These are phyloP conservation scores for Chenopodium quinoa DNA, from an alignment of 148 eudicot species.

Conservation along the genomic window DNA sequence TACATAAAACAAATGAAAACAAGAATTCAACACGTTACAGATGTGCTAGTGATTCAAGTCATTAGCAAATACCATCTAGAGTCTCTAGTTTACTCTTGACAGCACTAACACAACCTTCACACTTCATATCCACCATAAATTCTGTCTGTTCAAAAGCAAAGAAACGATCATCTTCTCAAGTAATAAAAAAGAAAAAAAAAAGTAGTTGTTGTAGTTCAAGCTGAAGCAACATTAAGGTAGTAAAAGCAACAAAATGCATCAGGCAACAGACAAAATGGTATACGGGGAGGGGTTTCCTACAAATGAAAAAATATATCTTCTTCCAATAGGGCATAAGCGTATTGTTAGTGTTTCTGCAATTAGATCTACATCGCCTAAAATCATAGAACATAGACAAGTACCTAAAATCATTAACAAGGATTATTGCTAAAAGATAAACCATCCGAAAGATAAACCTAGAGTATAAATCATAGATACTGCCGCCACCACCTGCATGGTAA, in stretches of 20 bases:
- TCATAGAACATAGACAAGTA: too few species aligned
- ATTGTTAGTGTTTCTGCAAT: not conserved
- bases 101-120: constrained; percentile 84
- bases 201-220: not conserved
- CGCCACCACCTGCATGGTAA: not conserved
- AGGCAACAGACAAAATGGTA: not conserved
- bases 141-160: constrained; percentile 57
- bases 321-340: not conserved
- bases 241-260: not conserved
- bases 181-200: not conserved
- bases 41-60: not conserved
- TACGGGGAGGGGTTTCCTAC: not conserved
- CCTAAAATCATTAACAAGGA: not conserved
- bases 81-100: constrained; percentile 72
- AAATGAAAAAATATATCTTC: not conserved
- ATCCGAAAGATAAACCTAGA: too few species aligned
- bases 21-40: not conserved
- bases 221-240: not conserved
- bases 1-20: not conserved
- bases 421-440: too few species aligned
- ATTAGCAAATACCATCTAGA: constrained; percentile 52
- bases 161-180: not conserved
- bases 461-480: not conserved
- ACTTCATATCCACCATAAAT: constrained; percentile 94
- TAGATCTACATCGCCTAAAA: not conserved